Evolutionary conservation across 2,329 filamentous ascomycete genomes (phyloP), one percentile per base, ranked within the genome.

Genomic region (Juglanconis oblonga): DNA sequence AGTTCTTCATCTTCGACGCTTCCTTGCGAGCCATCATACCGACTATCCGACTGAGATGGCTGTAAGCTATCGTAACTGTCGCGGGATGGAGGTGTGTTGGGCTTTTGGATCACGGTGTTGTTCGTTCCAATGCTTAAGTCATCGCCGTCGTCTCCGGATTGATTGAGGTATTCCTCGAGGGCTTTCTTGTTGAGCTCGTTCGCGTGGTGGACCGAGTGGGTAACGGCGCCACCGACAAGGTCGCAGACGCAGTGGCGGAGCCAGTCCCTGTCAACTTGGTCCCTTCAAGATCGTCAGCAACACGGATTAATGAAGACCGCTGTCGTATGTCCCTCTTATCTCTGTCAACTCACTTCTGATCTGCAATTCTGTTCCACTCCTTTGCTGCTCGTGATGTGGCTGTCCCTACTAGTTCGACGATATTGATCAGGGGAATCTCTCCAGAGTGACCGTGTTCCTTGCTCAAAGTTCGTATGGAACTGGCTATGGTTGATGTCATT

Each of bases 181-280:
- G 49, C 48, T 13, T 50, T 14, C 1, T 53, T 36, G 32, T 51
- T 31, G 10, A 44, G 52, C 40, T 11, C 35, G n/a, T 50, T 1
- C 35, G 45, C 31, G 35, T 47, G 17, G 40, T 51, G n/a, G 13
- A 36, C 38, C 31, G 31, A 7, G n/a, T 55, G 45, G 17, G 29
- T 58, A 38, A 55, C 51, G 1, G 56, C 51, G n/a, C 59, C 59
- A 5, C 50, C 45, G 31, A 57, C 55, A 1, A 61, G 55, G 4
- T 55, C n/a, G 13, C 35, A 55, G 13, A 58, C 51, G 4, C 55
- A 61, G 24, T 52, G 42, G 3, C 59, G 13, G 5, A 61, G 57
- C 59, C 59, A 61, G 7, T 47, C 44, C 1, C 14, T 17, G 4
- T 44, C 51, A 14, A 61, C 24, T 3, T 55, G 55, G 7, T 61